Percentiles rank a stretch among this genome's conserved stretches.
Conservation (phyloP, 768 basidiomycete species). For the Multifurca ochricompacta region DNA sequence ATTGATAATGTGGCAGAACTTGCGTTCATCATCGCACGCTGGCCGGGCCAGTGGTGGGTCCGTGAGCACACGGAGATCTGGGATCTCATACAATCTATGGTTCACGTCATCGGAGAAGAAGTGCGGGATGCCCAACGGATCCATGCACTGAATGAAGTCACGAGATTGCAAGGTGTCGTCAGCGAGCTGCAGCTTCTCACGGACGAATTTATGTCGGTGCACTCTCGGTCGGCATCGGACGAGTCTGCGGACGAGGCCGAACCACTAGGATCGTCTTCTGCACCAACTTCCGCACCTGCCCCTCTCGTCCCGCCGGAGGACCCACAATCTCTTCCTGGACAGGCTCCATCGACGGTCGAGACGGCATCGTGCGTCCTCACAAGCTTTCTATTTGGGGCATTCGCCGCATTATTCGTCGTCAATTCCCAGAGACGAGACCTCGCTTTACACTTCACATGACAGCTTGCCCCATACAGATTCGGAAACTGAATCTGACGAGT, state of each 20-base stretch:
- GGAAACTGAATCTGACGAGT: constrained; percentile 10
- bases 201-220: constrained; percentile 30
- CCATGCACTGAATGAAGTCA: constrained; percentile 39
- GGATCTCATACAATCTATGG: constrained; percentile 50
- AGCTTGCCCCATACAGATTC: neutral
- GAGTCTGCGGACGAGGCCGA: constrained; percentile 15
- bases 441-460: constrained; percentile 20
- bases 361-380: constrained; percentile 44
- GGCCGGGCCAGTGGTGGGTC: constrained; percentile 65
- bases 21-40: constrained; percentile 33
- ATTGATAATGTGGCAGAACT: constrained; percentile 32
- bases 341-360: constrained; percentile 20
- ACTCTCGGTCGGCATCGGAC: constrained; percentile 22
- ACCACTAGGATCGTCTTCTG: neutral
- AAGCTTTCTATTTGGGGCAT: constrained; percentile 53
- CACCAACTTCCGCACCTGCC: constrained; percentile 9
- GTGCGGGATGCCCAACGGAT: constrained; percentile 42
- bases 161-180: constrained; percentile 42
- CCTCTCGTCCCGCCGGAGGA: constrained; percentile 22
- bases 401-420: constrained; percentile 37
- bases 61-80: constrained; percentile 56
- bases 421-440: constrained; percentile 22
- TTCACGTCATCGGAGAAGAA: constrained; percentile 58
- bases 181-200: constrained; percentile 41
- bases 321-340: constrained; percentile 6